A percentile compares a stretch with the other conserved stretches of the same genome.
Conservation (phyloP, 257 asterid genomes). For the Leonotis leonurus region DNA sequence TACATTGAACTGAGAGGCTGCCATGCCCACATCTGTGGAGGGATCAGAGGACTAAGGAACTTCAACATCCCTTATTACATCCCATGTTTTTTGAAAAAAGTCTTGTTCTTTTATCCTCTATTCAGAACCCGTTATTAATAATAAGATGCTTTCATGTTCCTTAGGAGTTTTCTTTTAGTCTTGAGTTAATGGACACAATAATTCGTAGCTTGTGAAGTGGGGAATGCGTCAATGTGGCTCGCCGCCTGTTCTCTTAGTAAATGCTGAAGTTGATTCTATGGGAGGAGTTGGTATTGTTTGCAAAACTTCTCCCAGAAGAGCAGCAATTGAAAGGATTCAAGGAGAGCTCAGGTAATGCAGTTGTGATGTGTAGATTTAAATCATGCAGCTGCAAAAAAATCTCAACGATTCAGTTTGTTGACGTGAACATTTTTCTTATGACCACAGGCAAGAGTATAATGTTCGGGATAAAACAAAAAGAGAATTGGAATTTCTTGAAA, state of each 20-base stretch:
- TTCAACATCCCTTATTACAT: neutral
- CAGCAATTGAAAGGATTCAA: slow-evolving; percentile 72
- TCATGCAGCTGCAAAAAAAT: slow-evolving; percentile 1
- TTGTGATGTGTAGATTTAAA: slow-evolving; percentile 19
- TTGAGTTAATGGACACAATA: slow-evolving; percentile 37
- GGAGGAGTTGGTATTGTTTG: slow-evolving; percentile 75
- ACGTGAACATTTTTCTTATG: slow-evolving; percentile 13
- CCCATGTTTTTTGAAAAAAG: neutral
- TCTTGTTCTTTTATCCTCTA: slow-evolving; percentile 4
- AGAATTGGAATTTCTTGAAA: slow-evolving; percentile 85
- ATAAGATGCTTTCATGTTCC: slow-evolving; percentile 9
- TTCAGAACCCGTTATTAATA: neutral
- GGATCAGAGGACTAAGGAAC: neutral
- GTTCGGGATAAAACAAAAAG: slow-evolving; percentile 75
- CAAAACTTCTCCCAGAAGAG: slow-evolving; percentile 67
- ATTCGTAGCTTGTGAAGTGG: slow-evolving; percentile 40
- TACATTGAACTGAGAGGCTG: neutral
- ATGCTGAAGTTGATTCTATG: slow-evolving; percentile 92
- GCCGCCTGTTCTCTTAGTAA: slow-evolving; percentile 57
- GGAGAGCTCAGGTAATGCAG: slow-evolving; percentile 73
- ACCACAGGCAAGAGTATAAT: slow-evolving; percentile 72
- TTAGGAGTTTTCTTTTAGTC: slow-evolving; percentile 29
- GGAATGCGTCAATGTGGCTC: slow-evolving; percentile 68
- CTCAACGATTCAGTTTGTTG: slow-evolving; percentile 5
- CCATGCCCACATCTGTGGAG: neutral